Percentiles rank a stretch among this genome's conserved stretches.
Evolutionary conservation across 2,329 filamentous ascomycete genomes (phyloP).

Genomic region (Chaetothyriales sp.): DNA sequence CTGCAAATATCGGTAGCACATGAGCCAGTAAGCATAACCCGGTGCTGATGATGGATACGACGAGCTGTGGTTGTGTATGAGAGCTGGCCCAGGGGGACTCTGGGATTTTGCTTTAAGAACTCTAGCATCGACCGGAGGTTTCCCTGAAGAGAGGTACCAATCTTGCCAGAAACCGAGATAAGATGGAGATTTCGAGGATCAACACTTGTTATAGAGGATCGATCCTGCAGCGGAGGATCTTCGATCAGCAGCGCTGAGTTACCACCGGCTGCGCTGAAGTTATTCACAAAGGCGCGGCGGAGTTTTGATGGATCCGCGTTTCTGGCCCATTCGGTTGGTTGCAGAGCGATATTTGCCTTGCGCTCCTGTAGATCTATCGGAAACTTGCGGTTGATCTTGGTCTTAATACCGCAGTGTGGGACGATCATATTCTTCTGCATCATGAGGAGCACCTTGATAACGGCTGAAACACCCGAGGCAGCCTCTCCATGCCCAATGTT

Average conservation of each 20-base stretch:
- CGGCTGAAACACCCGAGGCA: slow-evolving; percentile 23
- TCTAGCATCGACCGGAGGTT: slow-evolving; percentile 44
- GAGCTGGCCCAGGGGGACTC: slow-evolving; percentile 40
- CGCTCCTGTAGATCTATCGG: slow-evolving; percentile 24
- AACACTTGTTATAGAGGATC: slow-evolving; percentile 19
- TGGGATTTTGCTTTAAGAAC: slow-evolving; percentile 42
- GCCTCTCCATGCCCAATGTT: slow-evolving; percentile 35
- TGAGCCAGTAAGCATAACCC: slow-evolving; percentile 22
- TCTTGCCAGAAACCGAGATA: slow-evolving; percentile 46
- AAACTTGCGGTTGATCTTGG: slow-evolving; percentile 23
- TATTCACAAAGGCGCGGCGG: slow-evolving; percentile 43
- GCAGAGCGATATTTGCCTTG: slow-evolving; percentile 29
- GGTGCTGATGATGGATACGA: slow-evolving; percentile 30
- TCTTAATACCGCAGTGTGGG: slow-evolving; percentile 54
- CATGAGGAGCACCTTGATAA: slow-evolving; percentile 54
- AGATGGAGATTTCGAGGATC: slow-evolving; percentile 46
- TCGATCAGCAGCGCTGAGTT: slow-evolving; percentile 56
- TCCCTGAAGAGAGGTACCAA: slow-evolving; percentile 30
- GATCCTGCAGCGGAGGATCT: slow-evolving; percentile 36
- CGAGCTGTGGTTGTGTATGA: slow-evolving; percentile 56
- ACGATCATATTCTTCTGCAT: slow-evolving; percentile 49
- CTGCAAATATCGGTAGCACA: slow-evolving; percentile 21
- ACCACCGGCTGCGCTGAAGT: slow-evolving; percentile 58
- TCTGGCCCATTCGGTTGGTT: slow-evolving; percentile 26
- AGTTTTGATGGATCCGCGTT: slow-evolving; percentile 17